These are phyloP conservation scores for Dissoconium aciculare DNA, from an alignment of 2,329 filamentous ascomycete species.

Conservation along the genomic window DNA sequence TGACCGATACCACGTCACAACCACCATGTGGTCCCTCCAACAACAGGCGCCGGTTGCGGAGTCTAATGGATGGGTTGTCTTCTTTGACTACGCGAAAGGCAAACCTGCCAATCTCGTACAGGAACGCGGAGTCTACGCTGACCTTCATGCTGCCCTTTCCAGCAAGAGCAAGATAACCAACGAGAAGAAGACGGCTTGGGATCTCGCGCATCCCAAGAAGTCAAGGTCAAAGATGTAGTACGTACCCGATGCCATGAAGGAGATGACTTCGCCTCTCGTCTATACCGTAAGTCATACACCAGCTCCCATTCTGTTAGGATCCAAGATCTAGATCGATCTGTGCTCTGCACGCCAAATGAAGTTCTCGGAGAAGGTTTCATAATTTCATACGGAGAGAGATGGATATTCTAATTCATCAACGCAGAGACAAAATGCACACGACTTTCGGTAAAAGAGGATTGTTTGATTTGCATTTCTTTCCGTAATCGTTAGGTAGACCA, in stretches of 20 bases:
- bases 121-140: neutral
- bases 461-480: no score
- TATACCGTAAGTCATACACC: no score
- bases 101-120: conserved; percentile 1
- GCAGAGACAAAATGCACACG: no score
- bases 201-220: conserved; percentile 1
- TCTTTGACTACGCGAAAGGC: conserved; percentile 1
- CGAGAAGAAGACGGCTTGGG: conserved; percentile 1
- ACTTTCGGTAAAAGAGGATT: no score
- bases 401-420: no score
- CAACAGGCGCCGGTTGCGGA: neutral
- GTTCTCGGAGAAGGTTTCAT: no score
- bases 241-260: conserved; percentile 1
- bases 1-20: conserved; percentile 1
- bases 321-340: no score
- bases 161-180: conserved; percentile 1
- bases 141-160: neutral
- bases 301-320: no score
- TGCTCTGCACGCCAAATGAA: no score
- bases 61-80: conserved; percentile 1
- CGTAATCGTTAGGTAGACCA: no score
- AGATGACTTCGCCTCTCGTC: no score
- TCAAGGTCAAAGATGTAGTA: conserved; percentile 2
- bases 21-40: conserved; percentile 1
- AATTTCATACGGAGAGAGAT: no score